Base-by-base conservation (phyloP, 2,329 filamentous ascomycete genomes). In the Nannizzia gypsea region DNA sequence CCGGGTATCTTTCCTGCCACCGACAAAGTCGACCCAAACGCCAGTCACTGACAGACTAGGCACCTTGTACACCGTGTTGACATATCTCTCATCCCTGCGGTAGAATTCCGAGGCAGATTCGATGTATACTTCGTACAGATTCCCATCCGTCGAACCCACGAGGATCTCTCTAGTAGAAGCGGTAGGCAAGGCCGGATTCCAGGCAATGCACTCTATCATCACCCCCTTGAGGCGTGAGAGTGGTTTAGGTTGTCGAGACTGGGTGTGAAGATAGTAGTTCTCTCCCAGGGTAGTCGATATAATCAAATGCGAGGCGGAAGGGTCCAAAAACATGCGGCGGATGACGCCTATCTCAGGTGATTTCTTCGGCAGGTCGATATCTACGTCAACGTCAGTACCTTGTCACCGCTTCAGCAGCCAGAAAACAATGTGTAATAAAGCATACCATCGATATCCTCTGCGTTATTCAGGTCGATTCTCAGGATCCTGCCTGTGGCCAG, bases 261-360 rank as follows among this genome's bases (percentile, higher is more conserved):
- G 92, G 9, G 90, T 92, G 72, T 99, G 93, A 8, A 99, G 87
- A 74, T 99, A 99, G 78, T 91, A 99, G 76, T 95, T 97, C 74
- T 99, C 93, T 71, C 90, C 90, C 44, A 90, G 83, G 3, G 90
- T 87, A 2, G 93, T 99, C 71, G 88, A 90, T 66, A 99, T 85
- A 64, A 99, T 83, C 28, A 99, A 80, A 76, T 99, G 93, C 4
- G 90, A 96, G 28, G 93, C 93, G 9, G 92, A 96, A 28, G 93
- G 92, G 70, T 99, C 93, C 69, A 99, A 87, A 76, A 99, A 99
- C 83, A 99, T 90, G 77, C 88, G 89, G 66, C 88, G 86, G 69
- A 99, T 97, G 58, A 96, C 83, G 66, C 93, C 93, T 62, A 93
- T 83, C 72, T 99, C 92, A 40, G 89, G 87, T 15, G 89, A 84